Percentiles rank a stretch among this genome's conserved stretches.
phyloP scores from a whole-genome alignment of 805 yeast species.

The Monosporozyma siamensis region DNA sequence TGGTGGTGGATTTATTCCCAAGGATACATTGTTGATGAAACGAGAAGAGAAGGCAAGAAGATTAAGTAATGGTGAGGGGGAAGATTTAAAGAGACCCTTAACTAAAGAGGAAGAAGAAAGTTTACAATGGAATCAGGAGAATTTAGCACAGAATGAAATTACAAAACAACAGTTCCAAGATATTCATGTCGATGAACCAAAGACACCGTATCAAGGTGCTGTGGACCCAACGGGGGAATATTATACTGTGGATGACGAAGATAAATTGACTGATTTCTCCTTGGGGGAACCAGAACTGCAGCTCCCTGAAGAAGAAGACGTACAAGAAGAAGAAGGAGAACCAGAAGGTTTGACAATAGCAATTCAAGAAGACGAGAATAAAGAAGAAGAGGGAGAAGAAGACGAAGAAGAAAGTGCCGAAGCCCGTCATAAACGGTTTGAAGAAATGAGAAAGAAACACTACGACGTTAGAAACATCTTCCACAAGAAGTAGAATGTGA shows the following conservation, averaged over 20 bases:
- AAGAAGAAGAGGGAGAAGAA: slow-evolving; percentile 30
- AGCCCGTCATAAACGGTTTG: slow-evolving; percentile 59
- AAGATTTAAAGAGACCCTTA: slow-evolving; percentile 33
- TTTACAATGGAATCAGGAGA: slow-evolving; percentile 79
- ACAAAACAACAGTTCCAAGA: slow-evolving; percentile 57
- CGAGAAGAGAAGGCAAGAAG: slow-evolving; percentile 14
- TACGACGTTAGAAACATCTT: slow-evolving; percentile 50
- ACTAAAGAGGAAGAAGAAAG: slow-evolving; percentile 31
- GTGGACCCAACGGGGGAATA: slow-evolving; percentile 75
- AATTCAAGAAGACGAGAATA: slow-evolving; percentile 20
- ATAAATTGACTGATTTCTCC: slow-evolving; percentile 43
- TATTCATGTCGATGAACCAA: slow-evolving; percentile 74
- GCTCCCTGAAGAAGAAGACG: slow-evolving; percentile 24
- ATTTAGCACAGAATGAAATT: slow-evolving; percentile 49
- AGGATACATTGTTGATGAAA: slow-evolving; percentile 27
- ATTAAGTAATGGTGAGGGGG: too few relatives aligned
- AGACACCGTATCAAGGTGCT: slow-evolving; percentile 91
- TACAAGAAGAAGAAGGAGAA: slow-evolving; percentile 27
- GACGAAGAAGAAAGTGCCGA: slow-evolving; percentile 38
- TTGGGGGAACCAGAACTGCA: slow-evolving; percentile 50
- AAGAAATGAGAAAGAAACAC: slow-evolving; percentile 70
- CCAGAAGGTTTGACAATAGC: slow-evolving; percentile 22
- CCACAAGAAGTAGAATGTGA: slow-evolving; percentile 8
- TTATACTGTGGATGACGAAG: slow-evolving; percentile 61
- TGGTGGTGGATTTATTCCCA: slow-evolving; percentile 16